Evolutionary conservation across 495 filamentous ascomycete species (phyloP).

Genomic region (Aspergillus cavernicola): DNA sequence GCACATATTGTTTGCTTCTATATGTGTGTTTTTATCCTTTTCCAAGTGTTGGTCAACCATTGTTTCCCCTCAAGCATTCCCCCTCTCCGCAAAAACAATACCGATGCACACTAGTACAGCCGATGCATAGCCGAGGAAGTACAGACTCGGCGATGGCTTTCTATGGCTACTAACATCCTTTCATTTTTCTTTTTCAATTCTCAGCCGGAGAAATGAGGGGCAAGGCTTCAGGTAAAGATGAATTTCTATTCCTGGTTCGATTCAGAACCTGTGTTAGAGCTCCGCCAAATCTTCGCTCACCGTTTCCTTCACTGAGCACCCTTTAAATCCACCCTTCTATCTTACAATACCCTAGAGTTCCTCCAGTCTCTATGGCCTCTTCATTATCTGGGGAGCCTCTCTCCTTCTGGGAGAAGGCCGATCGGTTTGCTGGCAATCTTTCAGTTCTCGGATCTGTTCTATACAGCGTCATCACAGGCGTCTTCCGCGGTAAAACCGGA

Average conservation of each 20-base stretch:
- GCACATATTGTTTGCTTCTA: background rate
- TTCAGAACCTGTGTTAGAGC: no score
- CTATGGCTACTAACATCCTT: no score
- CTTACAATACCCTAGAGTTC: background rate
- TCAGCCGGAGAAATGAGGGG: no score
- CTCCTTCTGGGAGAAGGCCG: conserved; percentile 36
- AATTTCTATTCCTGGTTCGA: no score
- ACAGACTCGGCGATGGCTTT: no score
- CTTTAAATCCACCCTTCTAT: background rate
- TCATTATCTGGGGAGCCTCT: conserved; percentile 19
- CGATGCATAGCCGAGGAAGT: conserved; percentile 7
- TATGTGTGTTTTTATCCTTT: background rate
- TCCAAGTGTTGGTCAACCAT: background rate
- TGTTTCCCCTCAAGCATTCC: background rate
- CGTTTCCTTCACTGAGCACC: no score
- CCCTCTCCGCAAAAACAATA: background rate
- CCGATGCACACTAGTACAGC: background rate
- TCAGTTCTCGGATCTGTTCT: conserved; percentile 20
- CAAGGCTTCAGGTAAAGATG: no score
- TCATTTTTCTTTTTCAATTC: no score
- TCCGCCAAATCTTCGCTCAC: no score
- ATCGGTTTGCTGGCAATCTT: conserved; percentile 23
- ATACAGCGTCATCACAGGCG: conserved; percentile 29
- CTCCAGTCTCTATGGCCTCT: conserved; percentile 15
- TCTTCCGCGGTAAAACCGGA: conserved; percentile 36